Evolutionary conservation across 805 yeast species (phyloP).

Genomic region (Lipomyces anomalus): DNA sequence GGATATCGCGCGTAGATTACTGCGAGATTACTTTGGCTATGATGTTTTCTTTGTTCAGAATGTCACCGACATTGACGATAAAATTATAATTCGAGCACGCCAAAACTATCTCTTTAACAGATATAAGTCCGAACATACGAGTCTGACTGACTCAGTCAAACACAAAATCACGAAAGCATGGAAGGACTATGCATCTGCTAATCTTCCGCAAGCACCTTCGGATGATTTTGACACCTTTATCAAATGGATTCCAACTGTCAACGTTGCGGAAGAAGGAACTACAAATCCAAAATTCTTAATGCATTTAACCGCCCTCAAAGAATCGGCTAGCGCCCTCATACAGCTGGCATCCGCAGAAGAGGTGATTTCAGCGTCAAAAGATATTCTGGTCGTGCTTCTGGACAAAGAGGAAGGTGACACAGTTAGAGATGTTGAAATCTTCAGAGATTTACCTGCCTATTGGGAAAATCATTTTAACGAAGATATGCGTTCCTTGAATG

Average conservation of each 20-base stretch:
- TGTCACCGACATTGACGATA: constrained; percentile 98
- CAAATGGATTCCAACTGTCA: constrained; percentile 48
- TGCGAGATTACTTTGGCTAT: constrained; percentile 89
- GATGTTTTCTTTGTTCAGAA: constrained; percentile 85
- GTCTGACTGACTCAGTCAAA: constrained; percentile 36
- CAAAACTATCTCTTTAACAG: constrained; percentile 74
- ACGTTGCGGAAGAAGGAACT: constrained; percentile 46
- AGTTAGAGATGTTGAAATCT: constrained; percentile 79
- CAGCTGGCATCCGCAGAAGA: constrained; percentile 28
- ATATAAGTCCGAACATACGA: constrained; percentile 37
- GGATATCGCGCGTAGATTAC: constrained; percentile 83
- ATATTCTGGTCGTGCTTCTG: constrained; percentile 64
- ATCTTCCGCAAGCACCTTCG: constrained; percentile 39
- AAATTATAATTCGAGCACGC: constrained; percentile 90
- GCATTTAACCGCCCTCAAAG: constrained; percentile 62
- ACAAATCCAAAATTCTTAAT: constrained; percentile 80
- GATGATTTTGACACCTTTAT: constrained; percentile 34
- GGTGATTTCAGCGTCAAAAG: constrained; percentile 55
- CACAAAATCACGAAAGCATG: constrained; percentile 42
- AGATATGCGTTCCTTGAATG: constrained; percentile 83
- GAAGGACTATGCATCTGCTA: constrained; percentile 45
- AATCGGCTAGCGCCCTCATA: constrained; percentile 48
- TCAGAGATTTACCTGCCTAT: constrained; percentile 72
- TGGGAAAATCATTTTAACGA: constrained; percentile 84
- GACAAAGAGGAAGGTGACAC: constrained; percentile 68